These are phyloP conservation scores for Cladosporium phlei DNA, from an alignment of 2,329 filamentous ascomycete species.

Conservation along the genomic window DNA sequence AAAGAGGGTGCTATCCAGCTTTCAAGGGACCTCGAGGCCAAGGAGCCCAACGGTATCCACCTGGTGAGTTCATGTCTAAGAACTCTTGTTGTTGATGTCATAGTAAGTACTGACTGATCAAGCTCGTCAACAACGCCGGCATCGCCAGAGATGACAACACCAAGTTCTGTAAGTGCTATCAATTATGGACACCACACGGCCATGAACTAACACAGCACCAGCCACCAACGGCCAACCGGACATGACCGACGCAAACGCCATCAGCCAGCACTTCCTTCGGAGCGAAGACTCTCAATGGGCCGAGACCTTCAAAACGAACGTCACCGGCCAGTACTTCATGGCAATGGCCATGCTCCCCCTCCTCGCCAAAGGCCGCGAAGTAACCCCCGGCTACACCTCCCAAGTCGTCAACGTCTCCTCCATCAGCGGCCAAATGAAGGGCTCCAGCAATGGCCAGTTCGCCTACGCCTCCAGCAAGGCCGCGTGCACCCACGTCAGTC, in stretches of 20 bases:
- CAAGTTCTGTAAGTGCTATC: conserved; percentile 36
- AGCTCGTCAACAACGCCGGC: conserved; percentile 53
- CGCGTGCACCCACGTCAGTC: conserved; percentile 41
- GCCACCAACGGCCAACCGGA: conserved; percentile 44
- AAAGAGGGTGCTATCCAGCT: conserved; percentile 46
- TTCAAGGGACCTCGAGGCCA: conserved; percentile 37
- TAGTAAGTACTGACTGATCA: too few relatives aligned
- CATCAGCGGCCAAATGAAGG: conserved; percentile 50
- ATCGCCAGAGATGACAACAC: conserved; percentile 51
- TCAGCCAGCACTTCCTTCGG: conserved; percentile 49
- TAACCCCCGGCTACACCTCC: conserved; percentile 46
- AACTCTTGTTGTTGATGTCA: too few relatives aligned
- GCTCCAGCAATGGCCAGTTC: conserved; percentile 47
- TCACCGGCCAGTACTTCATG: conserved; percentile 49
- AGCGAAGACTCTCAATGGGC: conserved; percentile 44
- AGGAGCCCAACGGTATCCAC: conserved; percentile 51
- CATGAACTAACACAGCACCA: conserved; percentile 10
- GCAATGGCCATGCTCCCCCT: conserved; percentile 52
- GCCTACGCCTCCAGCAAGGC: conserved; percentile 51
- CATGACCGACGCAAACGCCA: conserved; percentile 42
- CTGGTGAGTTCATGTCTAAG: too few relatives aligned
- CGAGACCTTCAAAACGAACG: conserved; percentile 50
- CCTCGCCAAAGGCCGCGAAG: conserved; percentile 45
- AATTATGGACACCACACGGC: too few relatives aligned
- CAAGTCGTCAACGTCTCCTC: conserved; percentile 52